A percentile compares a stretch with the other conserved stretches of the same genome.
These are phyloP conservation scores for Sisymbrium irio DNA, from an alignment of 345 rosid species.

Conservation along the genomic window DNA sequence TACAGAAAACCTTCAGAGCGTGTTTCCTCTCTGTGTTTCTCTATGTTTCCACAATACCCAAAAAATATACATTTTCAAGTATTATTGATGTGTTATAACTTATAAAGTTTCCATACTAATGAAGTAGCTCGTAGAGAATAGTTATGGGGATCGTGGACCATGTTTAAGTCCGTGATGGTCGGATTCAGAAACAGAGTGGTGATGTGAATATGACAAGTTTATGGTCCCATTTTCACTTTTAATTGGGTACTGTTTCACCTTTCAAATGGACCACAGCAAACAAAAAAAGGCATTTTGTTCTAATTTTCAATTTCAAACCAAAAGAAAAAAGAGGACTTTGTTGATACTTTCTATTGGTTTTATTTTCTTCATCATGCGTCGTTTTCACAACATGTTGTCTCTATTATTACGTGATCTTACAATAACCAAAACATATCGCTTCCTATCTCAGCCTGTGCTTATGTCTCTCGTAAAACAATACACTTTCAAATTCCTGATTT, in stretches of 20 bases:
- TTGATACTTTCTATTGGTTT: constrained; percentile 15
- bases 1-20: background rate
- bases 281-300: background rate
- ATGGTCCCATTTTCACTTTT: constrained; percentile 31
- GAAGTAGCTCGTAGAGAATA: constrained; percentile 16
- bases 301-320: constrained; percentile 19
- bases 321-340: constrained; percentile 21
- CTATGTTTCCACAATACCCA: background rate
- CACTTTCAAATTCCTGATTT: background rate
- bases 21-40: background rate
- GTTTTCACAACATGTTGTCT: constrained; percentile 28
- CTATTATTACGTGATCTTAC: constrained; percentile 8
- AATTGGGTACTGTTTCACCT: constrained; percentile 22
- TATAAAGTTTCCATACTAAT: background rate
- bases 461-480: constrained; percentile 8
- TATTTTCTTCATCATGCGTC: constrained; percentile 17
- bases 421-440: constrained; percentile 27
- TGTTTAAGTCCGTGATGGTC: constrained; percentile 35
- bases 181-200: constrained; percentile 30
- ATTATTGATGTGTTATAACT: background rate
- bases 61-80: background rate
- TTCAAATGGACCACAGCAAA: constrained; percentile 29
- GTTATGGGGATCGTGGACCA: constrained; percentile 22
- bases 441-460: background rate
- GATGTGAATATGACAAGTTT: constrained; percentile 29